phyloP scores from a whole-genome alignment of 2,329 filamentous ascomycete species.

The Exophiala sp. region DNA sequence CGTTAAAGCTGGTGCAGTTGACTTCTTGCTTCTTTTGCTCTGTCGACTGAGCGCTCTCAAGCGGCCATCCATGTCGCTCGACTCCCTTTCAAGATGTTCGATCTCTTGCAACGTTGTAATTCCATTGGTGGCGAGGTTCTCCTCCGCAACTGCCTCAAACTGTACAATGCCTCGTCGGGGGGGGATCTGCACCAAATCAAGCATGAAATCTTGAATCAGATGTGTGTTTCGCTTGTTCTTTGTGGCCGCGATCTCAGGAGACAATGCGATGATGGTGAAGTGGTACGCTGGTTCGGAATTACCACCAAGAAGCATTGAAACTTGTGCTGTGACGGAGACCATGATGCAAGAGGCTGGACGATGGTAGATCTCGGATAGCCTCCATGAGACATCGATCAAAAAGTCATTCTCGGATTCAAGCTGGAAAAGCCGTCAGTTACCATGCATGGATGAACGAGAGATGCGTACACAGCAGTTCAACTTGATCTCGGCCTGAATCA shows the following conservation, averaged over 20 bases:
- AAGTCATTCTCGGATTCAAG: slow-evolving; percentile 74
- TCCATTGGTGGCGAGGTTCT: slow-evolving; percentile 68
- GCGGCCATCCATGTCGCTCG: slow-evolving; percentile 40
- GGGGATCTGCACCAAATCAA: slow-evolving; percentile 65
- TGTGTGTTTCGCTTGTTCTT: slow-evolving; percentile 78
- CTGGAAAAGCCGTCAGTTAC: slow-evolving; percentile 27
- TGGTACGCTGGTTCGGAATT: slow-evolving; percentile 77
- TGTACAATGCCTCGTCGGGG: slow-evolving; percentile 67
- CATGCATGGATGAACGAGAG: neutral
- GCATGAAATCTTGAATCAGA: slow-evolving; percentile 73
- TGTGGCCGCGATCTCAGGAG: slow-evolving; percentile 64
- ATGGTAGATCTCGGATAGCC: slow-evolving; percentile 71
- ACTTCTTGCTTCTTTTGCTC: slow-evolving; percentile 30
- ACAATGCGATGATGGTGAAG: slow-evolving; percentile 68
- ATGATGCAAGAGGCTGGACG: slow-evolving; percentile 70
- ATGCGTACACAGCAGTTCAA: slow-evolving; percentile 60
- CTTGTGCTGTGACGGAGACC: slow-evolving; percentile 71
- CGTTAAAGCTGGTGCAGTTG: slow-evolving; percentile 13
- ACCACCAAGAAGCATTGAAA: slow-evolving; percentile 70
- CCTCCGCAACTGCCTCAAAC: slow-evolving; percentile 67
- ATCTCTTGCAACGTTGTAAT: slow-evolving; percentile 67
- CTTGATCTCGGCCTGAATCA: slow-evolving; percentile 62
- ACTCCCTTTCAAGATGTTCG: slow-evolving; percentile 52
- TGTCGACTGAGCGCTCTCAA: slow-evolving; percentile 40
- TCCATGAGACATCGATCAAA: slow-evolving; percentile 68